Conservation (phyloP, 208 protist species). For the Leishmania tarentolae region DNA sequence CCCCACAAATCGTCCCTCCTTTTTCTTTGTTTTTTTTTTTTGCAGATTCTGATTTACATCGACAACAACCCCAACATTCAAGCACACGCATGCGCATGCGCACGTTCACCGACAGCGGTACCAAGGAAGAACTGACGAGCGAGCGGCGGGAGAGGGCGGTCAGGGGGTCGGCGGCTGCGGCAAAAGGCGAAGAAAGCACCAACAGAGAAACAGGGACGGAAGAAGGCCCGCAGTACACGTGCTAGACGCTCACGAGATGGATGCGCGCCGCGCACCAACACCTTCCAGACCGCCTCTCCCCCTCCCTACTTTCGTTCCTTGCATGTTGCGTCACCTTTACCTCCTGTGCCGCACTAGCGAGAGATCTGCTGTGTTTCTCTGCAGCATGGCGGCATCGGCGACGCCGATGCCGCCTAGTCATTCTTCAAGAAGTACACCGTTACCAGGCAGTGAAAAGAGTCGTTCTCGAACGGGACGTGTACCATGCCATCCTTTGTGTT, state of each 20-base stretch:
- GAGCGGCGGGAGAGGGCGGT: neutral
- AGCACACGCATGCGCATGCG: neutral
- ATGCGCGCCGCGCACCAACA: neutral
- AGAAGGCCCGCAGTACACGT: neutral
- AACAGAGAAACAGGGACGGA: neutral
- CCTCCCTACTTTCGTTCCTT: neutral
- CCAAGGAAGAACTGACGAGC: neutral
- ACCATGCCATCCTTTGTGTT: conserved; percentile 91
- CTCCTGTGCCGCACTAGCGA: neutral
- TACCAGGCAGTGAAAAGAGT: conserved; percentile 78
- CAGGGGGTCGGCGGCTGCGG: neutral
- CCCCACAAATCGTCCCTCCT: neutral
- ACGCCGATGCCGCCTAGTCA: conserved; percentile 41
- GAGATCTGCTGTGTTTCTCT: neutral
- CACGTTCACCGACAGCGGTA: neutral
- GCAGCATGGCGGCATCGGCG: neutral
- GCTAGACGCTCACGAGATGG: neutral
- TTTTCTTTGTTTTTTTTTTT: neutral
- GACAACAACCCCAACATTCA: neutral
- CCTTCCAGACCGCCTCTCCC: neutral
- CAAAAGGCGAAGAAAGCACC: neutral
- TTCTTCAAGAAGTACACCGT: conserved; percentile 92
- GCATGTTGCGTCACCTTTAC: neutral
- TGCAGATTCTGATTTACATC: neutral
- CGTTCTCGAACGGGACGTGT: conserved; percentile 87